Conservation (phyloP, 768 basidiomycete species). For the Collybiopsis luxurians region DNA sequence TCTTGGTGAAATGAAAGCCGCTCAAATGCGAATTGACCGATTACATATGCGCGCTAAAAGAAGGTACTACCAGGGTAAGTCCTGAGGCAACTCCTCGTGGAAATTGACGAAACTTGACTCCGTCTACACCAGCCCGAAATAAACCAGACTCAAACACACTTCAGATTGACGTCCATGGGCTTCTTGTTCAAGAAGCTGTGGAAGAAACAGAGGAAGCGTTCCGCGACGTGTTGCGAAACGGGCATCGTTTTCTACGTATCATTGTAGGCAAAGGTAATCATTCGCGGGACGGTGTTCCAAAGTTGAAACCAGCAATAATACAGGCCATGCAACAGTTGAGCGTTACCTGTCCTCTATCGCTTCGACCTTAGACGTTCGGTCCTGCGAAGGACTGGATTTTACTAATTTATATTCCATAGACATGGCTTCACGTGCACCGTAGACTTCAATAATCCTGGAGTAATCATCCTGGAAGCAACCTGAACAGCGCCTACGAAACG, state of each 20-base stretch:
- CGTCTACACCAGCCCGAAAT: not conserved
- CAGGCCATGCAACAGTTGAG: constrained; percentile 68
- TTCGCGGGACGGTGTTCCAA: constrained; percentile 64
- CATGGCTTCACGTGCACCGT: constrained; percentile 63
- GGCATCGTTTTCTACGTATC: constrained; percentile 32
- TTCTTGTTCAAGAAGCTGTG: constrained; percentile 46
- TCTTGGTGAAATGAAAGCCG: constrained; percentile 33
- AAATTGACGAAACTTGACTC: not conserved
- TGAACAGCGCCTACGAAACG: not conserved
- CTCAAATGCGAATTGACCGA: constrained; percentile 30
- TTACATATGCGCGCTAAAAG: constrained; percentile 45
- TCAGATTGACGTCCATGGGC: constrained; percentile 48
- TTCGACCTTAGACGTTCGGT: constrained; percentile 8
- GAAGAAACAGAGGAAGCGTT: constrained; percentile 41
- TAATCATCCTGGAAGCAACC: constrained; percentile 36
- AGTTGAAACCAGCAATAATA: constrained; percentile 80
- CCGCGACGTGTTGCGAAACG: constrained; percentile 32
- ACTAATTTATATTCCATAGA: constrained; percentile 32
- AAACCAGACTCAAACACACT: constrained; percentile 36
- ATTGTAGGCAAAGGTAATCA: constrained; percentile 82
- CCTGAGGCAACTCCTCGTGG: not conserved
- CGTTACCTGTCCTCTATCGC: too few species aligned
- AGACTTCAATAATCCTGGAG: constrained; percentile 75
- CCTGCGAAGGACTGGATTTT: too few species aligned
- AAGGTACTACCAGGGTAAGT: constrained; percentile 43